These are phyloP conservation scores for Paramecium biaurelia DNA, from an alignment of 73 alveolate genomes.

Conservation along the genomic window DNA sequence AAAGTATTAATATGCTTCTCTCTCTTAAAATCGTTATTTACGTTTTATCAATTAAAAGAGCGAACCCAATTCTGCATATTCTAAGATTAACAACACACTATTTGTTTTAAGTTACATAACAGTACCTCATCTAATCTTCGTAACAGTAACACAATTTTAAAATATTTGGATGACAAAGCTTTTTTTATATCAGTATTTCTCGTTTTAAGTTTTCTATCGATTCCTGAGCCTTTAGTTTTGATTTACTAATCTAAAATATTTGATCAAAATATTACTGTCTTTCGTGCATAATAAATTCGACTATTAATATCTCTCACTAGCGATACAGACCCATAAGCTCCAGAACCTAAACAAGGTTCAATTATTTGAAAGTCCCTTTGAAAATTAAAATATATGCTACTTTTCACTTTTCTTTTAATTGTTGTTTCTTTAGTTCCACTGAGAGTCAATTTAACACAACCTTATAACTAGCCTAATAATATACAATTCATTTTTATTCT, in stretches of 20 bases:
- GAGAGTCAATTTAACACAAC: not conserved
- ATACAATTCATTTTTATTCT: not conserved
- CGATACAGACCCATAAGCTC: slow-evolving; percentile 81
- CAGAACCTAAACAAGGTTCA: slow-evolving; percentile 69
- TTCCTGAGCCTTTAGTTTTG: not conserved
- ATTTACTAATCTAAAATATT: slow-evolving; percentile 60
- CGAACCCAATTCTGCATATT: slow-evolving; percentile 74
- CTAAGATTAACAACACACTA: slow-evolving; percentile 79
- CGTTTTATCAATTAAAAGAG: slow-evolving; percentile 69
- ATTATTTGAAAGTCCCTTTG: slow-evolving; percentile 13
- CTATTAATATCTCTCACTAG: slow-evolving; percentile 81
- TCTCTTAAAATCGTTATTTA: slow-evolving; percentile 71
- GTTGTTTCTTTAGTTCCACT: not conserved
- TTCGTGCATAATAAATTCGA: slow-evolving; percentile 77
- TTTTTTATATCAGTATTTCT: slow-evolving; percentile 74
- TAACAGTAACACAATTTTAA: slow-evolving; percentile 69
- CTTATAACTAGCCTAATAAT: not conserved
- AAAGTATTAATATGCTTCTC: slow-evolving; percentile 63
- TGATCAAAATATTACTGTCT: slow-evolving; percentile 71
- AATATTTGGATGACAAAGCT: slow-evolving; percentile 72
- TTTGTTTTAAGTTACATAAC: slow-evolving; percentile 62
- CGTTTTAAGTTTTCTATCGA: slow-evolving; percentile 79
- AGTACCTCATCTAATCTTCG: slow-evolving; percentile 76
- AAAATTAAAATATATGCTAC: not conserved
- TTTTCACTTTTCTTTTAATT: not conserved